Evolutionary conservation across 1,284 basidiomycete genomes (phyloP).

Genomic region (Trametes versicolor): DNA sequence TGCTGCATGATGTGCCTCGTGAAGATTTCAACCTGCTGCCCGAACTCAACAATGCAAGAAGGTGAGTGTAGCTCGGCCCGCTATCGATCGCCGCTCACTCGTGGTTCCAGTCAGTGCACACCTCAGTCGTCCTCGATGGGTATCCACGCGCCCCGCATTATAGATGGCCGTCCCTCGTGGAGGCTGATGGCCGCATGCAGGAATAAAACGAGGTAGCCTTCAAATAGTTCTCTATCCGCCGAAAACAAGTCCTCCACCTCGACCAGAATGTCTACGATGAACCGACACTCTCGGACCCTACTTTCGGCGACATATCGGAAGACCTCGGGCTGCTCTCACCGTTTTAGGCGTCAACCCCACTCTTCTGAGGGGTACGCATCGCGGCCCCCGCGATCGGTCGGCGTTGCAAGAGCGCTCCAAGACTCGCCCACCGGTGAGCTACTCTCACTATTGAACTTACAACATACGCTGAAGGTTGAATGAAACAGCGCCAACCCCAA

Average conservation of each 20-base stretch:
- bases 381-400: not conserved
- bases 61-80: not conserved
- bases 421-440: not conserved
- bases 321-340: not conserved
- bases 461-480: not conserved
- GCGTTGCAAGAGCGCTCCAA: not conserved
- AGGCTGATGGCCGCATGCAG: not conserved
- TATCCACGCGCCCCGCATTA: not conserved
- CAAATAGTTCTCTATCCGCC: not conserved
- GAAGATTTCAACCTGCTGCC: not conserved
- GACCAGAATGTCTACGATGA: not conserved
- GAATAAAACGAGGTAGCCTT: not conserved
- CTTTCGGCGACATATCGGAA: not conserved
- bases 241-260: not conserved
- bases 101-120: not conserved
- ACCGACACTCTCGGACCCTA: not conserved
- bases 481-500: conserved; percentile 31
- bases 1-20: not conserved
- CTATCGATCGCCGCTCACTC: not conserved
- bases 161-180: not conserved
- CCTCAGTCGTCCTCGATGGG: not conserved
- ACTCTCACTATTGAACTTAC: not conserved
- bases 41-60: not conserved
- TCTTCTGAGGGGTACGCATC: not conserved
- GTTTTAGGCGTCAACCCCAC: not conserved